phyloP scores from a whole-genome alignment of 345 rosid genomes.

The Citrus glauca region DNA sequence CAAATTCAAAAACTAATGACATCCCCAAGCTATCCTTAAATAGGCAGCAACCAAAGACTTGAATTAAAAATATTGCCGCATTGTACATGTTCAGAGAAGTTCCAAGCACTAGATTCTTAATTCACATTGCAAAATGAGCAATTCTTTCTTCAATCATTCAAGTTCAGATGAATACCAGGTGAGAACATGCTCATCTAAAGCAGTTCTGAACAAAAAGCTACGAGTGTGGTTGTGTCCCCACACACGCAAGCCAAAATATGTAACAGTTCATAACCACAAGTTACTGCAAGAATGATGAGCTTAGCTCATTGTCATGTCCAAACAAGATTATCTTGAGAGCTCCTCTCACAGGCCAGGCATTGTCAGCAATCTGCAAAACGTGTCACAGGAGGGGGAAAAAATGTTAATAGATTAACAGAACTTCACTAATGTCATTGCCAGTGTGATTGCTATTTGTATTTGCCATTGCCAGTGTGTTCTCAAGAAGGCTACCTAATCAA shows the following conservation, averaged over 20 bases:
- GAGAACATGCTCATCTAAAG: slow-evolving; percentile 17
- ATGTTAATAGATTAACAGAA: neutral
- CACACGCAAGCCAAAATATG: slow-evolving; percentile 13
- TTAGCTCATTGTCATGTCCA: slow-evolving; percentile 10
- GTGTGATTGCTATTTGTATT: neutral
- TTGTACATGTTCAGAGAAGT: neutral
- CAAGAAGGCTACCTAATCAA: neutral
- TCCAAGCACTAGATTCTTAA: neutral
- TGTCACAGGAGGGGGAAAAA: neutral
- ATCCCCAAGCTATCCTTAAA: too few species aligned
- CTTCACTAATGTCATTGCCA: neutral
- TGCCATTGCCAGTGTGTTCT: neutral
- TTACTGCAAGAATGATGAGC: slow-evolving; percentile 19
- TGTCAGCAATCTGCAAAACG: slow-evolving; percentile 22
- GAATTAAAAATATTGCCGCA: neutral
- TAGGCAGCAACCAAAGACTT: neutral
- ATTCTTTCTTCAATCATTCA: slow-evolving; percentile 4
- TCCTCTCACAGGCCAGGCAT: slow-evolving; percentile 11
- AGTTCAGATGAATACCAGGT: slow-evolving; percentile 11
- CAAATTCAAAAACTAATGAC: too few species aligned
- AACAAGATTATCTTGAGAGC: neutral
- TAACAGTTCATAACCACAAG: slow-evolving; percentile 20
- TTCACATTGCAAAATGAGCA: slow-evolving; percentile 3
- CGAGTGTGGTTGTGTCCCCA: slow-evolving; percentile 5
- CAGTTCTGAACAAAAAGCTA: slow-evolving; percentile 11